A percentile compares a stretch with the other conserved stretches of the same genome.
Evolutionary conservation across 192 early-diverging fungal species (phyloP).

Genomic region (Oehlia diaphana): DNA sequence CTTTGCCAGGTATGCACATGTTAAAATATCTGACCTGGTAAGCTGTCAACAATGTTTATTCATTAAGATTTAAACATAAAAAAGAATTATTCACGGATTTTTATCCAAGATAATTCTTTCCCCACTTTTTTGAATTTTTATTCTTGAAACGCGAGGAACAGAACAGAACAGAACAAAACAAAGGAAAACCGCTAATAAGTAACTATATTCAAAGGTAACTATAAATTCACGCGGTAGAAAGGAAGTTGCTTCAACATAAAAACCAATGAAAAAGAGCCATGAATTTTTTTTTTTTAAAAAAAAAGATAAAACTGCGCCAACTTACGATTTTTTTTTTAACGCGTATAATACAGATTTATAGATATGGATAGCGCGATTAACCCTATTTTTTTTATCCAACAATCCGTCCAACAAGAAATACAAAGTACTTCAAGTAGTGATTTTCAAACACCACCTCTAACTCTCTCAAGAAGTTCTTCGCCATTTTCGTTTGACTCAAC

Average conservation of each 20-base stretch:
- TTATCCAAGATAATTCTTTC: not conserved
- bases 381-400: not conserved
- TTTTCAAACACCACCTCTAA: not conserved
- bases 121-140: no score
- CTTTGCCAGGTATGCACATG: not conserved
- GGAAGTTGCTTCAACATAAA: no score
- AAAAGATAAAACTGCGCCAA: no score
- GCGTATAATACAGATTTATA: not conserved
- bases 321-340: not conserved
- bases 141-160: no score
- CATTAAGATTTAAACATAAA: not conserved
- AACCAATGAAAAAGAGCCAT: no score
- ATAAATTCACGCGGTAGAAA: no score
- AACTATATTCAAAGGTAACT: no score
- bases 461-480: not conserved
- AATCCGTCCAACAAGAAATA: not conserved
- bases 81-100: not conserved
- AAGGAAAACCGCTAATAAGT: no score
- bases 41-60: not conserved
- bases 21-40: not conserved
- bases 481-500: not conserved
- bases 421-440: not conserved
- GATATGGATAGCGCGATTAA: not conserved
- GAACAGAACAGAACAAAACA: no score
- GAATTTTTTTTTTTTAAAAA: no score